phyloP scores from a whole-genome alignment of 1,139 yeast species.

The Taiozyma sp. region DNA sequence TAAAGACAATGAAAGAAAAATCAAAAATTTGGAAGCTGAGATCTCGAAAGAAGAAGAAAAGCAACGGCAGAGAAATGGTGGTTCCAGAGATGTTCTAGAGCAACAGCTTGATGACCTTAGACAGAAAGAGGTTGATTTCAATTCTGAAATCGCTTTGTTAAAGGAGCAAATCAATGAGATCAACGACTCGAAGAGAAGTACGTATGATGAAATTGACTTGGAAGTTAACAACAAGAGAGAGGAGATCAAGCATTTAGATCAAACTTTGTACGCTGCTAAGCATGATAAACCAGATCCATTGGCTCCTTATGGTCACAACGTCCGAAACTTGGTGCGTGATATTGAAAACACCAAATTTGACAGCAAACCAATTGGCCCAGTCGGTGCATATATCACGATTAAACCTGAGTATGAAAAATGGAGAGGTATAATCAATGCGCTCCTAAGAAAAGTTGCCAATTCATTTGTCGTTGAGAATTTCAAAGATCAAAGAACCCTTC shows the following conservation, averaged over 20 bases:
- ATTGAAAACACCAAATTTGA: constrained; percentile 40
- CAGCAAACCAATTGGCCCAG: constrained; percentile 72
- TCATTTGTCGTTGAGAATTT: constrained; percentile 66
- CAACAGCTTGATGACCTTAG: constrained; percentile 26
- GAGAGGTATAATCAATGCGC: constrained; percentile 57
- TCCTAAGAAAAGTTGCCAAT: constrained; percentile 43
- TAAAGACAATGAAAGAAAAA: constrained; percentile 22
- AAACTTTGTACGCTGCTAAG: constrained; percentile 8
- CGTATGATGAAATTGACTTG: constrained; percentile 11
- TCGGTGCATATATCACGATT: constrained; percentile 60
- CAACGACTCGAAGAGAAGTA: constrained; percentile 3
- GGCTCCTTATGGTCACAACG: constrained; percentile 43
- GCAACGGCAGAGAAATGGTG: constrained; percentile 38
- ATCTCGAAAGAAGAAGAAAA: constrained; percentile 33
- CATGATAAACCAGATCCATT: constrained; percentile 16
- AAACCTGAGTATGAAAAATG: constrained; percentile 54
- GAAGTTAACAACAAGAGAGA: constrained; percentile 12
- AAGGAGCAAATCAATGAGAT: constrained; percentile 5
- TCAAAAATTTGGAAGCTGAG: constrained; percentile 27
- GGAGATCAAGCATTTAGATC: constrained; percentile 22
- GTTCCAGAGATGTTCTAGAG: constrained; percentile 29
- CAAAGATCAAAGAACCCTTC: constrained; percentile 52
- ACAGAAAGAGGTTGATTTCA: constrained; percentile 10
- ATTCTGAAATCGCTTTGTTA: constrained; percentile 11
- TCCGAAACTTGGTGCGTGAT: constrained; percentile 37